These are phyloP conservation scores for Trichosporon ovoides DNA, from an alignment of 1,284 basidiomycete species.

Conservation along the genomic window DNA sequence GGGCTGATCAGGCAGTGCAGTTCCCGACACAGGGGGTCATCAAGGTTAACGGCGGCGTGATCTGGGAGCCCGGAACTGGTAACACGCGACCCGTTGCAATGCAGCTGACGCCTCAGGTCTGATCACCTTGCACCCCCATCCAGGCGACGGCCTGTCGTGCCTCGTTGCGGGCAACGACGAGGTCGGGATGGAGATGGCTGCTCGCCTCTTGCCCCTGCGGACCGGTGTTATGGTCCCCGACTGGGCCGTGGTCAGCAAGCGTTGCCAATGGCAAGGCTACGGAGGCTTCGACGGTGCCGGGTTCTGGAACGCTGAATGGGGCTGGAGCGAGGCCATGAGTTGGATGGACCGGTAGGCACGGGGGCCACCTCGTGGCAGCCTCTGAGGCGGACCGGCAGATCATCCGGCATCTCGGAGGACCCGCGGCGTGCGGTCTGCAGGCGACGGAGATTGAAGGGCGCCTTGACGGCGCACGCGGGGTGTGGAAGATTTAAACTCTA, in stretches of 20 bases:
- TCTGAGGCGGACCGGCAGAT: neutral
- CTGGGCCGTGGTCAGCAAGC: constrained; percentile 61
- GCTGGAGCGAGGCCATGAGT: constrained; percentile 37
- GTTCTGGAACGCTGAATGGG: constrained; percentile 39
- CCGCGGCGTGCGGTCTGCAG: neutral
- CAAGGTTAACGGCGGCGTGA: constrained; percentile 25
- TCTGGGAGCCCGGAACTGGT: constrained; percentile 43
- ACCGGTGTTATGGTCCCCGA: constrained; percentile 67
- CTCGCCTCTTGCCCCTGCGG: constrained; percentile 69
- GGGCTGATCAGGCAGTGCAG: constrained; percentile 23
- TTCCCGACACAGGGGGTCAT: constrained; percentile 40
- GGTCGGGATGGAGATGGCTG: constrained; percentile 59
- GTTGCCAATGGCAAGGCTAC: constrained; percentile 57
- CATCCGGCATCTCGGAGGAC: too few relatives aligned
- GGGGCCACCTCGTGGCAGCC: neutral
- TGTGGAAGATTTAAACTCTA: constrained; percentile 1
- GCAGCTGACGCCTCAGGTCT: constrained; percentile 51
- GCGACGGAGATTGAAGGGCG: neutral
- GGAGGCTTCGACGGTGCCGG: constrained; percentile 63
- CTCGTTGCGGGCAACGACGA: constrained; percentile 60
- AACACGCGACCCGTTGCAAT: constrained; percentile 1
- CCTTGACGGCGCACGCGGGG: neutral
- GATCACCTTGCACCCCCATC: constrained; percentile 66
- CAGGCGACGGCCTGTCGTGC: constrained; percentile 52
- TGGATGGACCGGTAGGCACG: constrained; percentile 33